Conservation (phyloP, 495 filamentous ascomycete species). For the Xylaria sp. region DNA sequence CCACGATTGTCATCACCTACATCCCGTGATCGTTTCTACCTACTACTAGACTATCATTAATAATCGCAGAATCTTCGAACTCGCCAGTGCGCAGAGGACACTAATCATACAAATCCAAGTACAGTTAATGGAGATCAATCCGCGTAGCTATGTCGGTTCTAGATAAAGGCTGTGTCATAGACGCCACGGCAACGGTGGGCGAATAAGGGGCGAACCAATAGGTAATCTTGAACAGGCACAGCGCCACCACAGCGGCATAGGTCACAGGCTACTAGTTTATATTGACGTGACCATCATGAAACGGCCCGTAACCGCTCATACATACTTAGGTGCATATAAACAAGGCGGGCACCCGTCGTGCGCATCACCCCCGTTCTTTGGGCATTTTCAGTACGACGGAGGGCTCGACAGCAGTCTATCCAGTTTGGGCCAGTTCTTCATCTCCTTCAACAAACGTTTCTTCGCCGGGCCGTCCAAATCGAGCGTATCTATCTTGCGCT, state of each 20-base stretch:
- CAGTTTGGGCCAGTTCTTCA: background rate
- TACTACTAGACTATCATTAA: background rate
- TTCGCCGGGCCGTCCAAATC: background rate
- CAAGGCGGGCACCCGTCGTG: background rate
- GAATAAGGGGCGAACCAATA: background rate
- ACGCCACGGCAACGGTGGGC: background rate
- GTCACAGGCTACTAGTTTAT: background rate
- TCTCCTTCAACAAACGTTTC: background rate
- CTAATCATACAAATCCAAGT: background rate
- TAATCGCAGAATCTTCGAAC: background rate
- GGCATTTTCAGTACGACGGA: too few relatives aligned
- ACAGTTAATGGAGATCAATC: background rate
- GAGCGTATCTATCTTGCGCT: slow-evolving; percentile 10
- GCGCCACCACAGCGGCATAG: background rate
- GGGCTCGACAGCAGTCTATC: background rate
- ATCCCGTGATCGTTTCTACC: background rate
- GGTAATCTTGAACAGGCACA: background rate
- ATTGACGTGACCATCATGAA: background rate
- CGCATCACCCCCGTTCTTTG: background rate
- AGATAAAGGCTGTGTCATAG: background rate
- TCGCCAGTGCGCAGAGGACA: background rate
- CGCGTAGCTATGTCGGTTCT: background rate
- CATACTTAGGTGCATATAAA: too few relatives aligned
- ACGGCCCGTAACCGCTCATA: background rate
- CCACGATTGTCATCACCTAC: background rate